Evolutionary conservation across 306 rosid species (phyloP), one percentile per base, ranked within the genome.

Genomic region (Dryas alaskensis): DNA sequence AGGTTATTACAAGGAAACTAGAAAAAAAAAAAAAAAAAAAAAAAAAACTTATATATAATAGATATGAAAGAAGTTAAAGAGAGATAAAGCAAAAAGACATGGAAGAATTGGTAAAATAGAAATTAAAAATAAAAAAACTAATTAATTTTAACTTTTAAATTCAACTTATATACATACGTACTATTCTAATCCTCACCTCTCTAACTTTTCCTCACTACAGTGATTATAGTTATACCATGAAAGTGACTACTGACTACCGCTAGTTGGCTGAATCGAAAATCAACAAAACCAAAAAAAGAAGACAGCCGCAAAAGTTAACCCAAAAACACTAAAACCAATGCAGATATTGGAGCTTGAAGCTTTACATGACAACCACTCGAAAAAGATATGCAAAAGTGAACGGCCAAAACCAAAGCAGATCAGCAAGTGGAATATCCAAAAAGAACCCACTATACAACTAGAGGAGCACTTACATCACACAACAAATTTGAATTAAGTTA

Each of bases 381-480:
- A 8, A 11, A 37, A 7, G 0, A 3, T 25, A 53, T 8, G 59
- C 13, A 6, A 16, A 53, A 12, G 27, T 40, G 3, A 51, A 42
- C 9, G 40, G 16, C 10, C 17, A 44, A 46, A 47, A 52, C 48
- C n/a, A 54, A 75, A 4, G n/a, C 5, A 7, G 8, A 13, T 4
- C 7, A 5, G 72, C 22, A 46, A 42, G 60, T 46, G 50, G 73
- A 68, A 67, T 59, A 58, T 67, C 68, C 54, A 19, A 59, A 59
- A 19, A 27, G 60, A 13, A 44, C 19, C 31, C 53, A 76, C 57
- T 48, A 10, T 7, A 40, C 67, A 27, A 49, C 74, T 59, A 3
- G 59, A 68, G 12, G 49, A 37, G 52, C 25, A 12, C 7, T 17
- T 44, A 37, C 51, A 62, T 27, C 25, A 51, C 1, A n/a, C 27